Evolutionary conservation across 805 yeast genomes (phyloP), one percentile per base, ranked within the genome.

Genomic region (Wickerhamiella spandovensis): DNA sequence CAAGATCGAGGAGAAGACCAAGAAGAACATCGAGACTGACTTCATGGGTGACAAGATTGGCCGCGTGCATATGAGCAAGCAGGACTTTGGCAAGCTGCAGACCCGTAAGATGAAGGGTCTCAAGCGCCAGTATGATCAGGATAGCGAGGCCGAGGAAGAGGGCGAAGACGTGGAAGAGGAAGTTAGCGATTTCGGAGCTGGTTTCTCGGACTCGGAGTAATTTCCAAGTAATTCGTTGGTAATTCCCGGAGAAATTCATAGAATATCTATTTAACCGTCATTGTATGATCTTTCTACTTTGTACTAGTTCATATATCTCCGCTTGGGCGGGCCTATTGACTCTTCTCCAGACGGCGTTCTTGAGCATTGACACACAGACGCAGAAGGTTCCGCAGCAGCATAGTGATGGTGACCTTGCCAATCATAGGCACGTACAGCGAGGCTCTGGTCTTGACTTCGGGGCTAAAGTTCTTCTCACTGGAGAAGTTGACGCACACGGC

Each of bases 31-130:
- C 49, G 82, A 82, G 55, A 77, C 81, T 44, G 97, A 92, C 66
- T 61, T 73, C 50, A 77, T 92, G 84, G 98, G 98, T 71, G 98
- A 92, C 67, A 87, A 90, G 78, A 76, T 92, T 54, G 98, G 97
- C 61, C 84, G 90, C 70, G 80, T 92, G 61, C 98, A 92, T 66
- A 84, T 92, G 68, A 97, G 96, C 69, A 81, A 81, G 67, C 98
- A 92, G 73, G 97, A 92, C 66, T 73, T 92, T 66, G 74, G 77
- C 64, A 82, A 82, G 67, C 68, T 92, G 65, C 98, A 92, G 71
- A 90, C 98, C 5, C 80, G 98, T 71, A 92, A 92, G 79, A 87
- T 92, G 96, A 92, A 92, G 76, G 98, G 98, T 66, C 75, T 92
- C 64, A 92, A 92, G 72, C 75, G 84, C 50, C 79, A 77, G 65